phyloP scores from a whole-genome alignment of 345 rosid genomes.

The Capsella bursapastoris region DNA sequence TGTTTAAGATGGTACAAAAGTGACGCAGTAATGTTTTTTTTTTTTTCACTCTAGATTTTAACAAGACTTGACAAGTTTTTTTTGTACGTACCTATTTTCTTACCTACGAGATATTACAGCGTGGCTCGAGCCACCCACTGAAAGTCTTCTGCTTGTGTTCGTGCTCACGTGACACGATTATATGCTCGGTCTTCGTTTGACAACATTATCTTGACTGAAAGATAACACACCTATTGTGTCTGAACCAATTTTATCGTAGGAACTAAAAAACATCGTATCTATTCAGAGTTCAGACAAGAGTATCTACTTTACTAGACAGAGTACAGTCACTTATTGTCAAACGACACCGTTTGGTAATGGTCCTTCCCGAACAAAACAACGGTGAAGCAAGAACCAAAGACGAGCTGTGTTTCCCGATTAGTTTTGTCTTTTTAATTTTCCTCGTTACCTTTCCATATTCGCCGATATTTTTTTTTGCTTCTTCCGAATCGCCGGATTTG shows the following conservation, averaged over 20 bases:
- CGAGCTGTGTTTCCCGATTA: conserved; percentile 31
- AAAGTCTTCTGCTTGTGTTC: background rate
- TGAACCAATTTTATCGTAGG: background rate
- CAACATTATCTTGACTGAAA: conserved; percentile 1
- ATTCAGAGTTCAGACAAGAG: conserved; percentile 1
- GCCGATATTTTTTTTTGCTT: conserved; percentile 14
- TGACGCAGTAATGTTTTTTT: background rate
- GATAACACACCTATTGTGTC: background rate
- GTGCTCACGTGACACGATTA: conserved; percentile 18
- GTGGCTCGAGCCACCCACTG: conserved; percentile 6
- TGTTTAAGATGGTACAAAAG: background rate
- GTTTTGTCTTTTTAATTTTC: conserved; percentile 23
- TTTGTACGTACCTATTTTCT: background rate
- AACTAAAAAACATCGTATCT: background rate
- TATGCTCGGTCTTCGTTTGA: background rate
- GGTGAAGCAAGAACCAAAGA: conserved; percentile 32
- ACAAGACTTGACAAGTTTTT: conserved; percentile 3
- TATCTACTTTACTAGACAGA: conserved; percentile 3
- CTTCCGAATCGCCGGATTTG: conserved; percentile 33
- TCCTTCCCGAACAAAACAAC: conserved; percentile 24
- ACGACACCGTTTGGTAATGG: conserved; percentile 26
- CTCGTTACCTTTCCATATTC: conserved; percentile 38
- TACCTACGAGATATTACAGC: background rate
- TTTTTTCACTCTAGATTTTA: background rate
- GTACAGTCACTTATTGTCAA: background rate